Conservation (phyloP, 345 rosid species). For the Camelina neglecta region DNA sequence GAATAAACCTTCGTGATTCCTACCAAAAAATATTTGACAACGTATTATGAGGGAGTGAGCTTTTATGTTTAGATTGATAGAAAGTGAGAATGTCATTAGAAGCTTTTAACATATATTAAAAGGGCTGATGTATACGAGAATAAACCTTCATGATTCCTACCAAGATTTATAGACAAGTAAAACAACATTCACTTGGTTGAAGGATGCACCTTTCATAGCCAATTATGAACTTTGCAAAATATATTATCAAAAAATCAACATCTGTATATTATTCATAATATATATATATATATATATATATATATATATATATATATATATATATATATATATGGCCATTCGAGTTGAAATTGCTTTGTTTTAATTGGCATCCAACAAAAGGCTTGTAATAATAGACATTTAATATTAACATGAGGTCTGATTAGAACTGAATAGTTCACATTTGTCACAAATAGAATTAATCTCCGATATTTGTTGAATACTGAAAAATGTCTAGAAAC, state of each 20-base stretch:
- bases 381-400: slow-evolving; percentile 5
- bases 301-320: too few relatives aligned
- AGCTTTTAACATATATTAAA: slow-evolving; percentile 24
- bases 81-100: slow-evolving; percentile 26
- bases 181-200: slow-evolving; percentile 18
- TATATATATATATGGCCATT: background rate
- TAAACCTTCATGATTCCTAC: slow-evolving; percentile 39
- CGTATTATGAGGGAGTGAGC: slow-evolving; percentile 17
- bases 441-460: background rate
- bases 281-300: too few relatives aligned
- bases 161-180: slow-evolving; percentile 3
- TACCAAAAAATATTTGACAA: slow-evolving; percentile 9
- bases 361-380: background rate
- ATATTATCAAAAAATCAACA: background rate
- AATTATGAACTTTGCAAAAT: background rate
- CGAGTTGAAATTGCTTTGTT: background rate
- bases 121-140: slow-evolving; percentile 25
- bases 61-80: slow-evolving; percentile 26
- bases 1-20: slow-evolving; percentile 44
- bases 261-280: background rate
- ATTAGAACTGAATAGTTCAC: background rate
- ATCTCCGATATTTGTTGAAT: background rate
- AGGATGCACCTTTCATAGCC: slow-evolving; percentile 15
- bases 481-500: background rate
- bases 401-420: background rate